phyloP scores from a whole-genome alignment of 495 filamentous ascomycete genomes.

The Podospora comata region DNA sequence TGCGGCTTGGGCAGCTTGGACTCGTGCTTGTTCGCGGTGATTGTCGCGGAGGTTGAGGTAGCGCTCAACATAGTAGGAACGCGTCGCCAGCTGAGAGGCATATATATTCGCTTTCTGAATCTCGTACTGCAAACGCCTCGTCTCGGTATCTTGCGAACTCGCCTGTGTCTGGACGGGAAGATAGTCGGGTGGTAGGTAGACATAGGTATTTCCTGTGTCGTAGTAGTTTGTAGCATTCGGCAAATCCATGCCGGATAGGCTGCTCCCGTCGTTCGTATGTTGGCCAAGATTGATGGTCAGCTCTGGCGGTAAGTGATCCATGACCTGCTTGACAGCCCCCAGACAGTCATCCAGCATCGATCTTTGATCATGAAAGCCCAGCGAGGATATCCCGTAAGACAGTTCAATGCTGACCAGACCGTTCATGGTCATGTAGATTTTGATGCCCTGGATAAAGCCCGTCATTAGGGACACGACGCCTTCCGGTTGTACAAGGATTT shows the following conservation, averaged over 20 bases:
- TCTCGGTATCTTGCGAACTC: slow-evolving; percentile 25
- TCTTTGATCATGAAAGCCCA: slow-evolving; percentile 71
- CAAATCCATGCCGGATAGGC: neutral
- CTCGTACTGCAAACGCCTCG: slow-evolving; percentile 64
- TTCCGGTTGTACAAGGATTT: slow-evolving; percentile 61
- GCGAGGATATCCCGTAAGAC: slow-evolving; percentile 64
- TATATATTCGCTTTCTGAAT: slow-evolving; percentile 86
- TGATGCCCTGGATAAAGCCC: slow-evolving; percentile 74
- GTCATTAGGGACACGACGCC: slow-evolving; percentile 59
- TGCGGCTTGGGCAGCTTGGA: slow-evolving; percentile 20
- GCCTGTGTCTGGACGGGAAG: slow-evolving; percentile 28
- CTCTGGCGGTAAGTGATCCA: slow-evolving; percentile 58
- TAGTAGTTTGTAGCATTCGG: slow-evolving; percentile 6
- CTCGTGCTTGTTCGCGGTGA: slow-evolving; percentile 37
- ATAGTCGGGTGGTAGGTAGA: slow-evolving; percentile 40
- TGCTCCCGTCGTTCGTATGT: slow-evolving; percentile 13
- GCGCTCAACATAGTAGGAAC: slow-evolving; percentile 78
- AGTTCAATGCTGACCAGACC: slow-evolving; percentile 65
- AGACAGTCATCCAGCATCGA: slow-evolving; percentile 59
- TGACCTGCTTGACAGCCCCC: slow-evolving; percentile 55
- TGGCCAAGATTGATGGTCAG: slow-evolving; percentile 49
- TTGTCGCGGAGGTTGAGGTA: slow-evolving; percentile 66
- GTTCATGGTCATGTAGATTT: slow-evolving; percentile 69
- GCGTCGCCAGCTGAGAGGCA: slow-evolving; percentile 66
- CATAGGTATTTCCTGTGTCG: slow-evolving; percentile 23